phyloP scores from a whole-genome alignment of 176 grass and related monocot genomes.

The Avena eriantha region DNA sequence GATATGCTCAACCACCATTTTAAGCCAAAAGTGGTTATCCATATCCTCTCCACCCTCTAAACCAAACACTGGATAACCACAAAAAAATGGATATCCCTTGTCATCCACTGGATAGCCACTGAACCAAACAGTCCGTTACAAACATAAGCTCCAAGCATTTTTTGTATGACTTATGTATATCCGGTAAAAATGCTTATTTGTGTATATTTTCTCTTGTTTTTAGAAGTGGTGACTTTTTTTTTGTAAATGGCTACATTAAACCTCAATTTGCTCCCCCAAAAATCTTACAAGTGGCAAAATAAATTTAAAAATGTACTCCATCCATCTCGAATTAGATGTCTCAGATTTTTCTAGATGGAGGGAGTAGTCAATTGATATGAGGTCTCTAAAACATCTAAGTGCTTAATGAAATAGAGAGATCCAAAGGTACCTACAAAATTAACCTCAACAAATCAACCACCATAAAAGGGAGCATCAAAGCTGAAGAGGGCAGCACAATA shows the following conservation, averaged over 20 bases:
- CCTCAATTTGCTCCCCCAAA: background rate
- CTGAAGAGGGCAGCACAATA: background rate
- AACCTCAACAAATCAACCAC: background rate
- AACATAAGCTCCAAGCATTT: background rate
- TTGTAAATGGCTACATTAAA: background rate
- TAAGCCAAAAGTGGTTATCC: no score
- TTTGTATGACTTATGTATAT: background rate
- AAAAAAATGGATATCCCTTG: no score
- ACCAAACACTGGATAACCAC: no score
- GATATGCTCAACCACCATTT: no score
- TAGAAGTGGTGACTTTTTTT: background rate
- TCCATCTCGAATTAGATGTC: no score
- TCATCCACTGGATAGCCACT: no score
- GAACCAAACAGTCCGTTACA: no score
- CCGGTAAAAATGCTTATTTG: background rate
- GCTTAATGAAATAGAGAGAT: background rate
- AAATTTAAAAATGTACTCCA: background rate
- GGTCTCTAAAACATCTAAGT: no score
- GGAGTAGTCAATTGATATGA: no score
- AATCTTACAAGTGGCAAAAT: background rate
- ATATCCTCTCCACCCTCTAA: no score
- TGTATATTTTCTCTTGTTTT: background rate
- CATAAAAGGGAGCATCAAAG: constrained; percentile 8
- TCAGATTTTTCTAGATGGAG: no score
- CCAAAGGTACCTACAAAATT: background rate